Evolutionary conservation across 768 basidiomycete genomes (phyloP), one percentile per base, ranked within the genome.

Genomic region (Termitomyces sp.): DNA sequence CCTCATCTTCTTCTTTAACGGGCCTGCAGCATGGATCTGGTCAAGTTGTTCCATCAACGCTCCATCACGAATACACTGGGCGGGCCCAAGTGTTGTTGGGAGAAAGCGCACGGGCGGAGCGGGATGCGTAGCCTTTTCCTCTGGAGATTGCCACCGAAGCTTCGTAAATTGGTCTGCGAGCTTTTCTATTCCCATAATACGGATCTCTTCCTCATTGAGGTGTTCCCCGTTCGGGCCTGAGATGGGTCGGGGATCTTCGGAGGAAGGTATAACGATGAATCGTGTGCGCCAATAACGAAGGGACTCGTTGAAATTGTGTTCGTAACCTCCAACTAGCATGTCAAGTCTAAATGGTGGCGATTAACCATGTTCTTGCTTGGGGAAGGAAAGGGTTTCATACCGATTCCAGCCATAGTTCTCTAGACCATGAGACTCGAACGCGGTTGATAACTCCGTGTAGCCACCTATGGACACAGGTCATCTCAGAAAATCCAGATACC

Each of bases 201-300:
- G 87, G 16, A 88, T 86, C 70, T 96, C 95, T 69, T 95, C 92
- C 31, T 93, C 91, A 62, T 86, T 84, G 48, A 96, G 78, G 53
- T 77, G 78, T 67, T 96, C 94, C 1, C 87, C 89, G 1, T 80
- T 79, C 0, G 88, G 79, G 0, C 86, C 84, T 12, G 76, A 73
- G 43, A 74, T 79, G 2, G 78, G 67, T 34, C 77, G 73, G 4
- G 82, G 92, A 58, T 84, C 79, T 37, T 92, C 89, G 14, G 82
- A 77, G 0, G 92, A 87, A 0, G 96, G 96, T 29, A 99, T 90
- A 19, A 99, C 85, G 25, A 98, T 80, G 68, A 97, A 97, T 21
- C 95, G 81, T 0, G 95, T 98, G 12, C 95, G 82, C 92, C 96
- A 97, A 65, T 96, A 96, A 45, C 91, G 84, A 32, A 95, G 76